Base-by-base conservation (phyloP, 2,329 filamentous ascomycete species). In the Venturia asperata region DNA sequence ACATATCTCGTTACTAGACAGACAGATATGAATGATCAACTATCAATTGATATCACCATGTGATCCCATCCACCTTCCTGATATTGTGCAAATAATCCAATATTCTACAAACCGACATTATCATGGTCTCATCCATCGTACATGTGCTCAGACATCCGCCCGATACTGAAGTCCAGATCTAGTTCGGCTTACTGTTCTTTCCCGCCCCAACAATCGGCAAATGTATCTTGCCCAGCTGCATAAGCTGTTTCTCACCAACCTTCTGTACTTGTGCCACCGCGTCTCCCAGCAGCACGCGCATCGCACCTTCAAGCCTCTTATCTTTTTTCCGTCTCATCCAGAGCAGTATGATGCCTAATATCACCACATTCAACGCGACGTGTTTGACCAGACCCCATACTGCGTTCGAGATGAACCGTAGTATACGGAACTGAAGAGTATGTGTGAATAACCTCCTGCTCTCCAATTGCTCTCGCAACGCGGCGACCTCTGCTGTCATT, bases 401-500 rank as follows among this genome's bases (percentile, higher is more conserved):
- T 24, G 56, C 21, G 30, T 34, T 61, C 10, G 41, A 27, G 1
- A 65, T 27, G 30, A 64, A 65, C 11, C 62, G 21, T 15, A 65
- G 17, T 21, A 66, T 37, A 5, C 62, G 45, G 21, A 61, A 74
- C 67, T 85, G 83, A 69, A 83, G 87, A 69, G 84, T 84, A 21
- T 85, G 83, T 67, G 85, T 84, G 78, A 89, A 89, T 69, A 93
- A 85, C 15, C 89, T 82, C 0, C 90, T 87, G 0, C 86, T 84
- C 64, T 91, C 88, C 69, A 97, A 88, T 73, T 97, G 92, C 76
- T 99, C 94, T 43, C 94, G 85, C 67, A 97, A 77, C 0, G 94
- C 94, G 1, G 94, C 92, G 41, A 99, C 86, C 77, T 99, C 94
- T 19, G 92, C 89, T 5, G 92, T 96, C 78, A 97, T 87, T 70